phyloP scores from a whole-genome alignment of 371 early-diverging fungal genomes.

The Rhizopus delemar region DNA sequence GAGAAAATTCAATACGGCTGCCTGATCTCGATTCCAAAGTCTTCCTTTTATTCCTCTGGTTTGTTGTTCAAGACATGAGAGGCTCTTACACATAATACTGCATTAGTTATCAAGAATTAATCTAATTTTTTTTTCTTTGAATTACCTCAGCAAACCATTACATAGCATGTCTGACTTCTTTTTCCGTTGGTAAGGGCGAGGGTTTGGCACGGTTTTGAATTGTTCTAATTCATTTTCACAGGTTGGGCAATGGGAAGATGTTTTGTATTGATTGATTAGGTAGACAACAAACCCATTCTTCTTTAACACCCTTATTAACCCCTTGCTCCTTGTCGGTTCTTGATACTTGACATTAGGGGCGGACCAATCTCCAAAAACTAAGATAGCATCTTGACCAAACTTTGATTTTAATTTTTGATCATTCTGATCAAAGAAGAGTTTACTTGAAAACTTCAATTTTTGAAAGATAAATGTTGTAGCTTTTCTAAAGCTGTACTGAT shows the following conservation, averaged over 20 bases:
- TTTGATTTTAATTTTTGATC: too few relatives aligned
- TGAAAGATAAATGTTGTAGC: too few relatives aligned
- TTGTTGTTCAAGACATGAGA: too few relatives aligned
- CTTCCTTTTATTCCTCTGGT: neutral
- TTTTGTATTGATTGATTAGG: slow-evolving; percentile 7
- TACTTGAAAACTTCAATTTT: too few relatives aligned
- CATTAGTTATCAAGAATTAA: too few relatives aligned
- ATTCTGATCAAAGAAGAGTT: too few relatives aligned
- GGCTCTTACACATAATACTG: too few relatives aligned
- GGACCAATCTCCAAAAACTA: slow-evolving; percentile 9
- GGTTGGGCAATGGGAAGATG: neutral
- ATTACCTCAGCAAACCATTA: neutral
- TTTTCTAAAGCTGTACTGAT: too few relatives aligned
- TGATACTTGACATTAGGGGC: slow-evolving; percentile 8
- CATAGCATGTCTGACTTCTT: neutral
- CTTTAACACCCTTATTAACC: neutral
- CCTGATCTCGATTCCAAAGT: neutral
- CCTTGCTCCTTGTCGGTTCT: slow-evolving; percentile 5
- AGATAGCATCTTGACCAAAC: slow-evolving; percentile 5
- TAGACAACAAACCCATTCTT: slow-evolving; percentile 4
- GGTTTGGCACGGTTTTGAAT: slow-evolving; percentile 4
- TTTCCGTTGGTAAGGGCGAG: slow-evolving; percentile 2
- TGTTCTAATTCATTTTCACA: slow-evolving; percentile 2
- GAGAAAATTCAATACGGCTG: slow-evolving; percentile 1
- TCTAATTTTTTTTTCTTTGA: too few relatives aligned